Percentiles rank a stretch among this genome's conserved stretches.
These are phyloP conservation scores for Massariosphaeria phaeospora DNA, from an alignment of 495 filamentous ascomycete genomes.

Conservation along the genomic window DNA sequence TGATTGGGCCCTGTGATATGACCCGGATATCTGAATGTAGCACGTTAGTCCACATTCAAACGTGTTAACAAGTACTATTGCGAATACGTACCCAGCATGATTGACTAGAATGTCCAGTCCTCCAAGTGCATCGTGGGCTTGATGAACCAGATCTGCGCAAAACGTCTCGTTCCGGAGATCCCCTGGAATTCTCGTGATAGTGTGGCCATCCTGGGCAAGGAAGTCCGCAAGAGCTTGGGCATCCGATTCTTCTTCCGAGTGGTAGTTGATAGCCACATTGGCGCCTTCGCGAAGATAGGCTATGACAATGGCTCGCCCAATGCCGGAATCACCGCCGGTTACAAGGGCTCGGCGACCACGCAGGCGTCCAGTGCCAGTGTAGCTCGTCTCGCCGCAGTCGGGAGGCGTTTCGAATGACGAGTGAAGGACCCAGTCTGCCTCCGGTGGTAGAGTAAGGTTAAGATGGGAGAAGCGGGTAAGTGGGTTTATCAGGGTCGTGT, in stretches of 20 bases:
- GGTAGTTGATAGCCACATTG: constrained; percentile 64
- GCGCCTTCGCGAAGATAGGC: constrained; percentile 81
- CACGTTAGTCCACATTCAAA: too few relatives aligned
- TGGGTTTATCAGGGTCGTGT: neutral
- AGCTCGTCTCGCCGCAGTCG: neutral
- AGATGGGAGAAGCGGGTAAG: neutral
- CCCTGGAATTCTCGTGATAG: constrained; percentile 53
- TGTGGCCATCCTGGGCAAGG: constrained; percentile 58
- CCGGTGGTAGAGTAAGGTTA: neutral
- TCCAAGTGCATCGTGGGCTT: constrained; percentile 56
- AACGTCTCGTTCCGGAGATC: constrained; percentile 60
- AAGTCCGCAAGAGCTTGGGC: constrained; percentile 63
- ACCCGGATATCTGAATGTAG: constrained; percentile 60
- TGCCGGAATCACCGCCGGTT: constrained; percentile 77
- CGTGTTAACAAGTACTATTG: too few relatives aligned
- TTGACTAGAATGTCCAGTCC: constrained; percentile 73
- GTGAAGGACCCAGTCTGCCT: neutral
- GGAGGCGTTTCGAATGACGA: neutral
- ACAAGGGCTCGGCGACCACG: constrained; percentile 47
- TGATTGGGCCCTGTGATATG: constrained; percentile 56
- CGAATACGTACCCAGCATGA: constrained; percentile 58
- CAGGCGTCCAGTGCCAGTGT: neutral
- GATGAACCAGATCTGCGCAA: constrained; percentile 63
- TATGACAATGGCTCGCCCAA: constrained; percentile 73
- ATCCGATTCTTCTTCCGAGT: constrained; percentile 70